phyloP scores from a whole-genome alignment of 164 flowering plant genomes.

The Houttuynia cordata region DNA sequence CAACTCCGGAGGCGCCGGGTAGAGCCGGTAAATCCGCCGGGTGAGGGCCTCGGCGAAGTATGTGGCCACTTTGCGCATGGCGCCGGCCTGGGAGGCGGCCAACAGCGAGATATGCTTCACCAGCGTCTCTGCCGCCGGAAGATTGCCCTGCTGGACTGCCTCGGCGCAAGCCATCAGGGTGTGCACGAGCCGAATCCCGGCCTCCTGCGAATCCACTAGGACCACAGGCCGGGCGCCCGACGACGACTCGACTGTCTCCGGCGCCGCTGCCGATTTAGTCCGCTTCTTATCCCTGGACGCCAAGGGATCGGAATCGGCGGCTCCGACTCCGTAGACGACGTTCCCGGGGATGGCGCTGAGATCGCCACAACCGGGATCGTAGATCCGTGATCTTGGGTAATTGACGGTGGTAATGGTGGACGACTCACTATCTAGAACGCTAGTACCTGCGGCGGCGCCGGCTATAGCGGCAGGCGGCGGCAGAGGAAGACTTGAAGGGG shows the following conservation, averaged over 20 bases:
- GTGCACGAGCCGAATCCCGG: conserved; percentile 64
- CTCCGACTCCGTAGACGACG: conserved; percentile 18
- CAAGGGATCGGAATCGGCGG: conserved; percentile 4
- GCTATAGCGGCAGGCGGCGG: conserved; percentile 1
- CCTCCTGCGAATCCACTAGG: conserved; percentile 50
- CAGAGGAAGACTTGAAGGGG: conserved; percentile 1
- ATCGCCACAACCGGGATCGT: conserved; percentile 31
- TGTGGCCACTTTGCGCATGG: conserved; percentile 78
- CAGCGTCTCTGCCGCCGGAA: conserved; percentile 43
- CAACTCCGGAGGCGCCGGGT: conserved; percentile 17
- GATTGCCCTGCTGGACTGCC: conserved; percentile 52
- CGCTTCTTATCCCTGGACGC: conserved; percentile 18
- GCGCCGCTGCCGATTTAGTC: conserved; percentile 19
- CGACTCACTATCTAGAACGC: too few relatives aligned
- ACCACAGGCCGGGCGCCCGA: conserved; percentile 34
- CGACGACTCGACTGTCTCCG: not conserved
- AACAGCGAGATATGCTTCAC: conserved; percentile 55
- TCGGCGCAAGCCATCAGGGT: conserved; percentile 77
- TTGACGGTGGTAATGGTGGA: conserved; percentile 19
- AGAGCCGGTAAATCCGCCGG: conserved; percentile 45
- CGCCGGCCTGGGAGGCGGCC: conserved; percentile 71
- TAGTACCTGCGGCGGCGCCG: not conserved
- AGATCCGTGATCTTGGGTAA: conserved; percentile 10
- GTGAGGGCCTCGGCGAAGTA: conserved; percentile 61
- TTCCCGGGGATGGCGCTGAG: conserved; percentile 60